Base-by-base conservation (phyloP, 2,329 filamentous ascomycete genomes). In the Neonectria faginata region DNA sequence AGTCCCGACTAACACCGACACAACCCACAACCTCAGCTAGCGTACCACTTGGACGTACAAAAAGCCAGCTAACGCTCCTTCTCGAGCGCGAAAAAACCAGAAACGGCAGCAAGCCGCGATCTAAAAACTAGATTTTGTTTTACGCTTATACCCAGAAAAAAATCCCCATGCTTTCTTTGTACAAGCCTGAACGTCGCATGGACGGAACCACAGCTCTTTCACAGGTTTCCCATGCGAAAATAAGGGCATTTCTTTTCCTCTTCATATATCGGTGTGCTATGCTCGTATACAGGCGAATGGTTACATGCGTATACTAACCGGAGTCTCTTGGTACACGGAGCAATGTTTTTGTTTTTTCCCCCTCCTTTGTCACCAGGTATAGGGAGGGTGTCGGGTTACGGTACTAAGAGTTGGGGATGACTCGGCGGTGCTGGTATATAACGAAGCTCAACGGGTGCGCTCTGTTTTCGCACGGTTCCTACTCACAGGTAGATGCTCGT, bases 61-160 rank as follows among this genome's bases (percentile, higher is more conserved):
- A 84, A 74, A 89, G 87, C 69, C 86, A 89, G 72, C 78, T 90
- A 29, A 85, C 84, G 10, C 77, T 89, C 4, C 78, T 90, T 1
- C 78, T 89, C 20, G 85, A 88, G 68, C 82, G 84, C 39, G 85
- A 86, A 66, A 85, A 82, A 69, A 77, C 75, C 14, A 75, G 78
- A 52, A 73, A 66, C 42, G 70, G 70, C 18, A 75, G 76, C 18
- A 75, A 76, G 57, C 44, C 69, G 18, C 67, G 71, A 58, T 67
- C 69, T 31, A 76, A 67, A 62, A 71, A 65, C 62, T 78, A 74
- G 71, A 65, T 50, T 29, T 48, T 31, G 57, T 50, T 59, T 61
- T 63, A 58, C 41, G 14, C 48, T 44, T 66, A 66, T 60, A 59
- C 58, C 55, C 57, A 33, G 22, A 66, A 48, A 42, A 65, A 59